Conservation (phyloP, 1,284 basidiomycete genomes). For the Ganoderma lingzhi region DNA sequence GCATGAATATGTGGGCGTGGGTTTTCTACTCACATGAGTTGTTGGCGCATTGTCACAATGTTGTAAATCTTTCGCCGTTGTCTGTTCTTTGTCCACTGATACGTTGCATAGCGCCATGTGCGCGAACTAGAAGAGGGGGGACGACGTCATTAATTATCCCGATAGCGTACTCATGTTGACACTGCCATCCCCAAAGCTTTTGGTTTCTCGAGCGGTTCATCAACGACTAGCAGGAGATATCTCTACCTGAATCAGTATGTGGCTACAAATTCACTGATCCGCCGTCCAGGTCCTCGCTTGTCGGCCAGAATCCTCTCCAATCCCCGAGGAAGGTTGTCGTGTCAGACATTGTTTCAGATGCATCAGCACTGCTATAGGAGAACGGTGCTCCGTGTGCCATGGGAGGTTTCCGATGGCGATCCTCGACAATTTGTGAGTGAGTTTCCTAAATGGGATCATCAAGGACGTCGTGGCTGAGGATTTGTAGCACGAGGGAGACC, state of each 20-base stretch:
- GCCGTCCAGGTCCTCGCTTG: neutral
- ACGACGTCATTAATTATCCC: too few relatives aligned
- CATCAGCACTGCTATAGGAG: neutral
- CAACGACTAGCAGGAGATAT: neutral
- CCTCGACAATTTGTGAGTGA: neutral
- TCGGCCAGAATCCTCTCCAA: neutral
- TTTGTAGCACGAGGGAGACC: slow-evolving; percentile 2
- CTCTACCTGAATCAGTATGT: neutral
- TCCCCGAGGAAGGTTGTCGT: neutral
- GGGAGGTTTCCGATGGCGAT: neutral
- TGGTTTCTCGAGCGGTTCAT: neutral
- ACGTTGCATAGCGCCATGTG: neutral
- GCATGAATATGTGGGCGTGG: neutral
- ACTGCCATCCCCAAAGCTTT: neutral
- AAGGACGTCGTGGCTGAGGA: neutral
- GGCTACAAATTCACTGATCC: neutral
- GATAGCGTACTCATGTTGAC: too few relatives aligned
- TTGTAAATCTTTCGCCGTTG: neutral
- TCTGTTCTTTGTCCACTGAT: neutral
- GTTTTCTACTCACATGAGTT: neutral
- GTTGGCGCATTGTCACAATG: neutral
- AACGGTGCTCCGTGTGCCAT: neutral
- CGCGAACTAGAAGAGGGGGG: neutral
- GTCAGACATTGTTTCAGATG: neutral
- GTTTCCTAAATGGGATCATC: neutral